Percentiles rank a stretch among this genome's conserved stretches.
Conservation (phyloP, 208 protist genomes). For the Acanthamoeba royreba region DNA sequence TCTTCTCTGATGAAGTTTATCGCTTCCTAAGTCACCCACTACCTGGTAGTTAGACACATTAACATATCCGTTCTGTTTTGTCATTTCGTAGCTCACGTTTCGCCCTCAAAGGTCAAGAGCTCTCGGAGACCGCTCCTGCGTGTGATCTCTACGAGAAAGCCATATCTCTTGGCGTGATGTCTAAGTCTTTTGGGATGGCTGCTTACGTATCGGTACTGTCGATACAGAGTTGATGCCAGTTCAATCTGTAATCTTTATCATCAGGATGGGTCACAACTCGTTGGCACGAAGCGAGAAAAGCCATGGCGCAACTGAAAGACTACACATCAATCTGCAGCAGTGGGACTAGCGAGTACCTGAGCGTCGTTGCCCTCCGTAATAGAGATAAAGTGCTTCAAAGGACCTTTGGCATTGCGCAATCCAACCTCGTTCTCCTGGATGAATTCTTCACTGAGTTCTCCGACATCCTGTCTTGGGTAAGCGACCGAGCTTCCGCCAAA, state of each 20-base stretch:
- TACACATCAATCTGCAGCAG: slow-evolving; percentile 50
- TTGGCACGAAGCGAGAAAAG: background rate
- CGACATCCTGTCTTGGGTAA: slow-evolving; percentile 6
- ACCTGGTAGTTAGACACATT: background rate
- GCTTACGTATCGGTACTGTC: background rate
- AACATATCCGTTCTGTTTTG: too few species aligned
- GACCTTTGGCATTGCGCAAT: background rate
- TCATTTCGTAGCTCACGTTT: too few species aligned
- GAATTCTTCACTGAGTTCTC: background rate
- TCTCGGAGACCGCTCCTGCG: background rate
- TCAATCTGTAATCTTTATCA: background rate
- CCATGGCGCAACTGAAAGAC: slow-evolving; percentile 31
- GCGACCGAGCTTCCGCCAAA: background rate
- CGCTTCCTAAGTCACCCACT: background rate
- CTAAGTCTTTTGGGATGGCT: slow-evolving; percentile 26
- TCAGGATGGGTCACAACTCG: slow-evolving; percentile 19
- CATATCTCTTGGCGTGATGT: slow-evolving; percentile 32
- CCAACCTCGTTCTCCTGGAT: slow-evolving; percentile 20
- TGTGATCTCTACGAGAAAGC: slow-evolving; percentile 34
- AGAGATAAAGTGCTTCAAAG: background rate
- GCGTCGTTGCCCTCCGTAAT: background rate
- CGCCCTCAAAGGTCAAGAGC: background rate
- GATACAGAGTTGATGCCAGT: background rate
- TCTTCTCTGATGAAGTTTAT: slow-evolving; percentile 50
- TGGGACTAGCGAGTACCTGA: slow-evolving; percentile 21